Conservation (phyloP, 257 asterid species). For the Solanum megistacrolobum region DNA sequence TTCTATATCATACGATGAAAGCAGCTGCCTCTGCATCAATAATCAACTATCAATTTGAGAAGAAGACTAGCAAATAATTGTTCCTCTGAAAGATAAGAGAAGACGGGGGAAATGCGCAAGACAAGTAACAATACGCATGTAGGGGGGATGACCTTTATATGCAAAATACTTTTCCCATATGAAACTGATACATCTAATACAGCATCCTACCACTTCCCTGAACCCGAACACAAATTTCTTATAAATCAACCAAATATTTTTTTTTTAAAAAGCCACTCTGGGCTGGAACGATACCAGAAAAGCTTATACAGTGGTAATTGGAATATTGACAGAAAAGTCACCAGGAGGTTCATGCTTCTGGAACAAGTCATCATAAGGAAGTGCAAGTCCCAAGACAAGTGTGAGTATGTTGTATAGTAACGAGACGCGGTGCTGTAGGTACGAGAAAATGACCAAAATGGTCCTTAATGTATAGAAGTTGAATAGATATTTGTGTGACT, state of each 20-base stretch:
- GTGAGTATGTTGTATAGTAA: background rate
- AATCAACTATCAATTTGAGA: background rate
- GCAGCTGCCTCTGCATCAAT: slow-evolving; percentile 41
- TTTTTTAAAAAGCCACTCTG: background rate
- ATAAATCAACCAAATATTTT: background rate
- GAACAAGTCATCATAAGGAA: background rate
- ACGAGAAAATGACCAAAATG: background rate
- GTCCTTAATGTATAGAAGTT: background rate
- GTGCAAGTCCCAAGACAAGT: background rate
- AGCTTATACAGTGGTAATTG: background rate
- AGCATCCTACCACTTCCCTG: background rate
- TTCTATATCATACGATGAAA: slow-evolving; percentile 47
- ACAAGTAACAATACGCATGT: background rate
- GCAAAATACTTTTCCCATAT: background rate
- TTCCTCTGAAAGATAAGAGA: background rate
- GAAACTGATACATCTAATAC: background rate
- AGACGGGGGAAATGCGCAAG: background rate
- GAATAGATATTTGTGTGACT: background rate
- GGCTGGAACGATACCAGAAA: background rate
- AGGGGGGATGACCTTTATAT: background rate
- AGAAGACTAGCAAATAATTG: background rate
- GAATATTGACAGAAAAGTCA: background rate
- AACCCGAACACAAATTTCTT: background rate
- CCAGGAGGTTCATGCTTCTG: background rate
- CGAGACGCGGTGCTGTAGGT: background rate